Evolutionary conservation across 2,329 filamentous ascomycete species (phyloP).

Genomic region (Gnomoniopsis sp.): DNA sequence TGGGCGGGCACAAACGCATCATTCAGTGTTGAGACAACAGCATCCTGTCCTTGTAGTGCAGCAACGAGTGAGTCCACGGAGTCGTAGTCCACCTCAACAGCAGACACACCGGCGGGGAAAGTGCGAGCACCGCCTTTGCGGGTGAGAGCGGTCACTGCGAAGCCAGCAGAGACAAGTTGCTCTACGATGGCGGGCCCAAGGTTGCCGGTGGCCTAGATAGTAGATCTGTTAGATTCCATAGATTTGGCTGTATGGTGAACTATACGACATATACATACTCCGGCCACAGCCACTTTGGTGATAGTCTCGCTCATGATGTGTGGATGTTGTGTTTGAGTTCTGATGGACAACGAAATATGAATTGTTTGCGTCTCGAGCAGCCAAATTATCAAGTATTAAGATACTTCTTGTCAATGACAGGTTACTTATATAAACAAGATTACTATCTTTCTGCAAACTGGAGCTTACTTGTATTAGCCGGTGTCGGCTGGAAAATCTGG

Average conservation of each 20-base stretch:
- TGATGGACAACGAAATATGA: background rate
- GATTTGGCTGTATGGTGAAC: background rate
- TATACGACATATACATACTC: background rate
- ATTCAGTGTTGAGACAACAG: conserved; percentile 1
- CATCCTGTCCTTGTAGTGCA: conserved; percentile 4
- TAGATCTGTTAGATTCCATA: background rate
- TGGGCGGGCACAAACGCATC: background rate
- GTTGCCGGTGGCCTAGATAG: conserved; percentile 22
- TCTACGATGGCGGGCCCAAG: conserved; percentile 28
- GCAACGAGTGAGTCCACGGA: conserved; percentile 29
- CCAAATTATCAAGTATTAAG: too few species aligned
- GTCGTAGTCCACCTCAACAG: conserved; percentile 44
- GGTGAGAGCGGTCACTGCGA: conserved; percentile 50
- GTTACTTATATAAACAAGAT: too few species aligned
- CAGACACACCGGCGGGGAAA: conserved; percentile 33
- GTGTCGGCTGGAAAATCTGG: too few species aligned
- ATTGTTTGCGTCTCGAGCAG: too few species aligned
- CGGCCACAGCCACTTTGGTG: background rate
- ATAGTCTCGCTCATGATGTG: background rate
- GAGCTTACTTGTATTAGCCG: too few species aligned
- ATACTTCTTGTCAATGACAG: too few species aligned
- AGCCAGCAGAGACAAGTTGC: conserved; percentile 31
- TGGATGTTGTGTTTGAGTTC: background rate
- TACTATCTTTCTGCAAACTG: too few species aligned
- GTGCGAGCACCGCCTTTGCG: conserved; percentile 39